phyloP scores from a whole-genome alignment of 2,329 filamentous ascomycete genomes.

The Trichoderma koningiopsis region DNA sequence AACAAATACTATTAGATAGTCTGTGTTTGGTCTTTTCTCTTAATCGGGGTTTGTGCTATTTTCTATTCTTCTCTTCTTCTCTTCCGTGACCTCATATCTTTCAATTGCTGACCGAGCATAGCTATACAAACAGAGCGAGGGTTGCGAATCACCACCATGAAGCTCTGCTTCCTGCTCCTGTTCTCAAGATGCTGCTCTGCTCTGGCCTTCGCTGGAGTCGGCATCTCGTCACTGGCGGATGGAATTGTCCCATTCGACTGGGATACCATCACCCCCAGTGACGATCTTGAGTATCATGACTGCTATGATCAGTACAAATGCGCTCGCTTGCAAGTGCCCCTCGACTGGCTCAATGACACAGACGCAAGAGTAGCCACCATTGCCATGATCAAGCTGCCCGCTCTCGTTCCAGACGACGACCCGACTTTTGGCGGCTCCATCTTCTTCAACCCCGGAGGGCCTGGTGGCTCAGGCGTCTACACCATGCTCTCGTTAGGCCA shows the following conservation, averaged over 20 bases:
- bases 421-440: slow-evolving; percentile 47
- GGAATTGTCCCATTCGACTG: slow-evolving; percentile 40
- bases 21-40: not conserved
- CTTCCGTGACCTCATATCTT: not conserved
- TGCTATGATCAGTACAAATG: slow-evolving; percentile 46
- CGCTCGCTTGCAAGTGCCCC: slow-evolving; percentile 46
- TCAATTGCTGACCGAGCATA: not conserved
- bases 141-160: not conserved
- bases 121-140: not conserved
- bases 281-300: slow-evolving; percentile 41
- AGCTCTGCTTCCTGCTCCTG: slow-evolving; percentile 31
- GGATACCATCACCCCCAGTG: slow-evolving; percentile 39
- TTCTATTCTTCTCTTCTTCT: not conserved
- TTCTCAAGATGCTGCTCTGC: slow-evolving; percentile 46
- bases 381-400: slow-evolving; percentile 46
- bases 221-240: not conserved
- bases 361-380: slow-evolving; percentile 40
- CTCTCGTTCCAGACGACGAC: slow-evolving; percentile 42
- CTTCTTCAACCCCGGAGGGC: slow-evolving; percentile 50
- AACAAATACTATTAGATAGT: not conserved
- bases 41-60: not conserved
- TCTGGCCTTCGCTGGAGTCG: slow-evolving; percentile 46
- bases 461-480: slow-evolving; percentile 45
- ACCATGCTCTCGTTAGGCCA: slow-evolving; percentile 34
- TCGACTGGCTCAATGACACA: slow-evolving; percentile 45